Conservation (phyloP, 2,329 filamentous ascomycete genomes). For the Talaromyces sp. region DNA sequence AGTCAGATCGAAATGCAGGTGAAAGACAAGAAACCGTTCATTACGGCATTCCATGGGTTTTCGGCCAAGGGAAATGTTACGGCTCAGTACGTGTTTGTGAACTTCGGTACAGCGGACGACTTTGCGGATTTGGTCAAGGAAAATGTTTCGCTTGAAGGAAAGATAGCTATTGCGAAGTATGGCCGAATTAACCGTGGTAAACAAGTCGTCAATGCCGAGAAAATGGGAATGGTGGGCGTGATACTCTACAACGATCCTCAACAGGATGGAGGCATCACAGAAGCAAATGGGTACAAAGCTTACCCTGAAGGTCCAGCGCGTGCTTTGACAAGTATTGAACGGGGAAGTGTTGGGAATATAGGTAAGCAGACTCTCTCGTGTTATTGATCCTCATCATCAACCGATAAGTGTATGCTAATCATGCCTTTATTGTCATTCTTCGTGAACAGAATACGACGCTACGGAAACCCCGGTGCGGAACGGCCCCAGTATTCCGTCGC, state of each 20-base stretch:
- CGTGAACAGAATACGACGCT: neutral
- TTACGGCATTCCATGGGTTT: neutral
- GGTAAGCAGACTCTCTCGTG: neutral
- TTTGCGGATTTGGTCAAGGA: neutral
- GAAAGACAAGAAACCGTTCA: neutral
- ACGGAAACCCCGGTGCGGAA: neutral
- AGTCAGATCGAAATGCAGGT: neutral
- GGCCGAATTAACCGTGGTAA: neutral
- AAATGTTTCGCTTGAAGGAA: neutral
- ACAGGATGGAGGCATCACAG: neutral
- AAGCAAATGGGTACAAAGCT: neutral
- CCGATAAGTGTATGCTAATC: neutral
- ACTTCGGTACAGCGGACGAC: neutral
- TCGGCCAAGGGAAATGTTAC: neutral
- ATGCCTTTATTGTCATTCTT: neutral
- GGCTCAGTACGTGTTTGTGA: neutral
- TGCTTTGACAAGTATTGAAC: neutral
- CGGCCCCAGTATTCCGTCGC: neutral
- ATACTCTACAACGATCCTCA: constrained; percentile 5
- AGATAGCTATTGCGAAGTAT: neutral
- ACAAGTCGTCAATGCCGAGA: neutral
- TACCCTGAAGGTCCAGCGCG: neutral
- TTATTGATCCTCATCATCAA: neutral
- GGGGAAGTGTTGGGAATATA: neutral
- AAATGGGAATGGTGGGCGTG: neutral